These are phyloP conservation scores for Fusarium siculi DNA, from an alignment of 2,329 filamentous ascomycete species.

Conservation along the genomic window DNA sequence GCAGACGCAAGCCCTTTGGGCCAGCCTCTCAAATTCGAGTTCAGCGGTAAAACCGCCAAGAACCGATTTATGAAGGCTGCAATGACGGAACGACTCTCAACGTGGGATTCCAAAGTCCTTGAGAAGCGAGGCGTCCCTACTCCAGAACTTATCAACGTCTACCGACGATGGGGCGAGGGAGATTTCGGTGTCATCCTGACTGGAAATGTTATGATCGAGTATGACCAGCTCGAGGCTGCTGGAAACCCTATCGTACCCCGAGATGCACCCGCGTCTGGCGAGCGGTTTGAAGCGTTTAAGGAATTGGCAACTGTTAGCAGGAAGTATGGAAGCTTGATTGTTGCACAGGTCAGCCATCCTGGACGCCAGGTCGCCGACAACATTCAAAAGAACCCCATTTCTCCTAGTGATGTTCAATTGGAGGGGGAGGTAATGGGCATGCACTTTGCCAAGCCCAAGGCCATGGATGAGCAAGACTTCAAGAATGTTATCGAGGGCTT, in stretches of 20 bases:
- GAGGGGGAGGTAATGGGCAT: conserved; percentile 39
- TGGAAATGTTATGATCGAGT: conserved; percentile 73
- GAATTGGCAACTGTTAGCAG: conserved; percentile 65
- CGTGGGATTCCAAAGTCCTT: conserved; percentile 65
- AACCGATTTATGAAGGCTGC: conserved; percentile 76
- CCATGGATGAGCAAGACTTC: conserved; percentile 66
- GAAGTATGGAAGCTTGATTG: conserved; percentile 67
- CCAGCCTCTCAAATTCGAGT: conserved; percentile 59
- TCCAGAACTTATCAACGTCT: conserved; percentile 60
- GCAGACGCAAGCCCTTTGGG: conserved; percentile 47
- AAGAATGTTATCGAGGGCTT: conserved; percentile 67
- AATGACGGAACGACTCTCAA: conserved; percentile 73
- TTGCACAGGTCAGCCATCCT: conserved; percentile 65
- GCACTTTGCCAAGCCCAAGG: conserved; percentile 59
- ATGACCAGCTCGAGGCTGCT: conserved; percentile 65
- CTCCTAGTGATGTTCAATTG: conserved; percentile 53
- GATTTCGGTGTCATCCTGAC: conserved; percentile 66
- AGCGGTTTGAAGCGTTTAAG: conserved; percentile 71
- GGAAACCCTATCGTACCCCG: conserved; percentile 70
- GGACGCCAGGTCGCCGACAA: conserved; percentile 56
- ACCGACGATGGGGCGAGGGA: conserved; percentile 69
- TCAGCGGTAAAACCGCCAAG: conserved; percentile 65
- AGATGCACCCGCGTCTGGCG: conserved; percentile 60
- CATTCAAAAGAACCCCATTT: conserved; percentile 52
- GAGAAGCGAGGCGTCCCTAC: conserved; percentile 58